A percentile compares a stretch with the other conserved stretches of the same genome.
Conservation (phyloP, 2,329 filamentous ascomycete genomes). For the Aciculosporium take region DNA sequence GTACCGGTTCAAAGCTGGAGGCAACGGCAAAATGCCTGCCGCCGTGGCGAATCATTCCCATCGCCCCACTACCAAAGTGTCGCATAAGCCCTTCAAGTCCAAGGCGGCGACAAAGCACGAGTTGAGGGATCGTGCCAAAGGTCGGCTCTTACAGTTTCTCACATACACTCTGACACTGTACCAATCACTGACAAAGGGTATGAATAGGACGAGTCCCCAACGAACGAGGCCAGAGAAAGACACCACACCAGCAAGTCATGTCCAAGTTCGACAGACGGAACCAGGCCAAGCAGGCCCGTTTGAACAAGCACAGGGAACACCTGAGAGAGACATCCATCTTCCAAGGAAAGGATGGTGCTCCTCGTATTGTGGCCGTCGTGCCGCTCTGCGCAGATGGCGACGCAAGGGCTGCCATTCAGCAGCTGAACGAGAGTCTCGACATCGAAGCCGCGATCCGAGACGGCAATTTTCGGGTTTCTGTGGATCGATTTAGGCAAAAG, state of each 20-base stretch:
- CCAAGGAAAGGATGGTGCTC: conserved; percentile 70
- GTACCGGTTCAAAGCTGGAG: conserved; percentile 76
- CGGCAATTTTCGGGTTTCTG: conserved; percentile 47
- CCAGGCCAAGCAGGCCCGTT: conserved; percentile 79
- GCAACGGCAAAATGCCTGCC: conserved; percentile 61
- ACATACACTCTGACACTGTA: background rate
- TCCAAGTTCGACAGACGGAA: conserved; percentile 93
- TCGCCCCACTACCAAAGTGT: conserved; percentile 77
- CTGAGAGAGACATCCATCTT: conserved; percentile 70
- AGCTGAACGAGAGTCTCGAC: conserved; percentile 67
- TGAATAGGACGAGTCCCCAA: conserved; percentile 58
- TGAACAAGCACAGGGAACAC: conserved; percentile 72
- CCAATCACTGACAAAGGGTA: background rate
- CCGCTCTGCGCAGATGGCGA: conserved; percentile 67
- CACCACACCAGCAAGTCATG: conserved; percentile 91
- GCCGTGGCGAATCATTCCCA: conserved; percentile 62
- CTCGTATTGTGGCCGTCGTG: conserved; percentile 76
- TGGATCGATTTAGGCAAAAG: conserved; percentile 92
- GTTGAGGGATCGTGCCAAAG: conserved; percentile 73
- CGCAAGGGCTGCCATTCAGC: conserved; percentile 48
- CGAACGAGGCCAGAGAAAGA: conserved; percentile 65
- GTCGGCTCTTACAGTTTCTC: conserved; percentile 25
- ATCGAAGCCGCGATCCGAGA: conserved; percentile 50
- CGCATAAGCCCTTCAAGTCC: conserved; percentile 86
- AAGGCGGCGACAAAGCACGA: conserved; percentile 79